Percentiles rank a stretch among this genome's conserved stretches.
Evolutionary conservation across 2,329 filamentous ascomycete genomes (phyloP).

Genomic region (Ascochyta viciae-villosae): DNA sequence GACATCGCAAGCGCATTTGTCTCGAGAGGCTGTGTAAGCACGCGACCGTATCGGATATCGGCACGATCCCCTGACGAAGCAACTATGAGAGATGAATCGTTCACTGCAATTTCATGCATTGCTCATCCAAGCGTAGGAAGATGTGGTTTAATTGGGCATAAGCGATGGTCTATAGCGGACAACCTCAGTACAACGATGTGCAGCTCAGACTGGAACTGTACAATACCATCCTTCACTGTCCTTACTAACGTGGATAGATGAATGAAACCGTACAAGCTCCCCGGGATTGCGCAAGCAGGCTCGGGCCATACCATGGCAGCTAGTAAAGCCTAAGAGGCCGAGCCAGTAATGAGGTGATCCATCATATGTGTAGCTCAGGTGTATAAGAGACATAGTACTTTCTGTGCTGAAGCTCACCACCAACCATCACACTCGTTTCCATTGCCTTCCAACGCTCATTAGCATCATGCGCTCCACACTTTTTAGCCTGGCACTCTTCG

Average conservation of each 20-base stretch:
- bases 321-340: neutral
- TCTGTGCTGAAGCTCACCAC: neutral
- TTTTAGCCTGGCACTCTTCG: neutral
- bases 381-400: neutral
- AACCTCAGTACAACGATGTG: no score
- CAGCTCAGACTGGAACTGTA: no score
- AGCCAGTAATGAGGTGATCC: neutral
- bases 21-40: no score
- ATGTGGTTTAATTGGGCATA: no score
- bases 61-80: no score
- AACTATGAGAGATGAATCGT: no score
- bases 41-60: no score
- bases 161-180: no score
- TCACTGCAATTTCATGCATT: no score
- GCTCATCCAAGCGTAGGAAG: no score
- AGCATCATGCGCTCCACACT: conserved; percentile 5
- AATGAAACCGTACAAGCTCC: neutral
- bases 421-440: neutral
- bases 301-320: neutral
- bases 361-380: neutral
- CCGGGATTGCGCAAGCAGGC: neutral
- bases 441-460: neutral
- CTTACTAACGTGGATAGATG: neutral
- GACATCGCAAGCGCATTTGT: no score
- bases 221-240: neutral